Percentiles rank a stretch among this genome's conserved stretches.
Conservation (phyloP, 2,329 filamentous ascomycete genomes). For the Cladosporium sp. region DNA sequence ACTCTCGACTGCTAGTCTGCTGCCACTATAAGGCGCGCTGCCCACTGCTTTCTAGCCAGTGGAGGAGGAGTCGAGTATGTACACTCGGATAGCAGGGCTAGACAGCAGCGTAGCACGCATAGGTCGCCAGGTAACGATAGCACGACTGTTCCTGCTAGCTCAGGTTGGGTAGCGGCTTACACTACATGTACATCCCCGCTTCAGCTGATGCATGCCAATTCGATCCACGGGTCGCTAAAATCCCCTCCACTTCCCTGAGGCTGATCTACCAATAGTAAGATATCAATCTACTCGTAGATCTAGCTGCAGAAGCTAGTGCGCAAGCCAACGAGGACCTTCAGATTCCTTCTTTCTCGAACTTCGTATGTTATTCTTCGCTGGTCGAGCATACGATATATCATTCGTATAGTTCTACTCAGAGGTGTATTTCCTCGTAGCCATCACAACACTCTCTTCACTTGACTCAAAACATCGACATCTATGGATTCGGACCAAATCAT, state of each 20-base stretch:
- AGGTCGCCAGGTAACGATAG: background rate
- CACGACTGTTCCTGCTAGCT: background rate
- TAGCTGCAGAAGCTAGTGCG: background rate
- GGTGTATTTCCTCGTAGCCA: background rate
- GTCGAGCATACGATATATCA: background rate
- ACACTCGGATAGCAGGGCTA: background rate
- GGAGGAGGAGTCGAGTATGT: conserved; percentile 4
- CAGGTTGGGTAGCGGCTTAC: too few relatives aligned
- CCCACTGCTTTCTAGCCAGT: background rate
- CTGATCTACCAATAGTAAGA: background rate
- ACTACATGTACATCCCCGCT: background rate
- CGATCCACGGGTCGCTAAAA: background rate
- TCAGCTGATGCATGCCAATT: background rate
- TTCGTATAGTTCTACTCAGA: background rate
- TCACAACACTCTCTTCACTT: background rate
- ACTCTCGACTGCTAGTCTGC: too few relatives aligned
- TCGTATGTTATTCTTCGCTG: background rate
- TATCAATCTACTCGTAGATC: background rate
- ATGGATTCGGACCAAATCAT: background rate
- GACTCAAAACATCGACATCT: background rate
- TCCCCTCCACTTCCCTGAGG: background rate
- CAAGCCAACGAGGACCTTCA: background rate
- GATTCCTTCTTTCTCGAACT: background rate
- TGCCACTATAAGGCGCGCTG: too few relatives aligned
- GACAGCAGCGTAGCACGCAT: conserved; percentile 1